Percentiles rank a stretch among this genome's conserved stretches.
phyloP scores from a whole-genome alignment of 2,329 filamentous ascomycete species.

The Alternaria solani region DNA sequence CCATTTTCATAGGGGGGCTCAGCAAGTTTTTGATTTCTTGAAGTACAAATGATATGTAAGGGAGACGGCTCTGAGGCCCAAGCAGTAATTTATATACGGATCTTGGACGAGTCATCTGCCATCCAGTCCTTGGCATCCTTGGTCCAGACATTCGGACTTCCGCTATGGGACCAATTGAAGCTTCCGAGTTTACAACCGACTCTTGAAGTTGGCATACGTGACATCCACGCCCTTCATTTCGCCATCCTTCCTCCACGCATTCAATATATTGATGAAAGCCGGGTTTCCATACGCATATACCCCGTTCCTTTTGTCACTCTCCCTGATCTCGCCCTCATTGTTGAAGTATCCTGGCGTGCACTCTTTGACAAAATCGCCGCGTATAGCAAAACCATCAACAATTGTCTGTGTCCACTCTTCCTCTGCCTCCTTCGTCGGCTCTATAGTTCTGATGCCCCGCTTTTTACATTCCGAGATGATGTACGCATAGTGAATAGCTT shows the following conservation, averaged over 20 bases:
- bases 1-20: too few relatives aligned
- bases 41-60: too few relatives aligned
- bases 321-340: slow-evolving; percentile 29
- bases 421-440: slow-evolving; percentile 58
- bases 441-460: slow-evolving; percentile 47
- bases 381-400: slow-evolving; percentile 52
- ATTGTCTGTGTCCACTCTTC: slow-evolving; percentile 59
- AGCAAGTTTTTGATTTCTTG: too few relatives aligned
- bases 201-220: not conserved
- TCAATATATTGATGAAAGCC: slow-evolving; percentile 45
- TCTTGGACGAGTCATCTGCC: too few relatives aligned
- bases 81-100: too few relatives aligned
- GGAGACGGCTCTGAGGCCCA: too few relatives aligned
- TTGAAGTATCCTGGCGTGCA: slow-evolving; percentile 67
- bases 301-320: slow-evolving; percentile 19
- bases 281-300: slow-evolving; percentile 42
- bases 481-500: slow-evolving; percentile 55
- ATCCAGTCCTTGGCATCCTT: too few relatives aligned
- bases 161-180: too few relatives aligned
- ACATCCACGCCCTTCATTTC: slow-evolving; percentile 35
- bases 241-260: slow-evolving; percentile 42
- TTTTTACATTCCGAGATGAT: slow-evolving; percentile 52
- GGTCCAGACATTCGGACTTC: too few relatives aligned
- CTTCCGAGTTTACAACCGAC: too few relatives aligned
- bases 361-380: slow-evolving; percentile 51